Percentiles rank a stretch among this genome's conserved stretches.
phyloP scores from a whole-genome alignment of 257 asterid genomes.

The Scutellaria minor region DNA sequence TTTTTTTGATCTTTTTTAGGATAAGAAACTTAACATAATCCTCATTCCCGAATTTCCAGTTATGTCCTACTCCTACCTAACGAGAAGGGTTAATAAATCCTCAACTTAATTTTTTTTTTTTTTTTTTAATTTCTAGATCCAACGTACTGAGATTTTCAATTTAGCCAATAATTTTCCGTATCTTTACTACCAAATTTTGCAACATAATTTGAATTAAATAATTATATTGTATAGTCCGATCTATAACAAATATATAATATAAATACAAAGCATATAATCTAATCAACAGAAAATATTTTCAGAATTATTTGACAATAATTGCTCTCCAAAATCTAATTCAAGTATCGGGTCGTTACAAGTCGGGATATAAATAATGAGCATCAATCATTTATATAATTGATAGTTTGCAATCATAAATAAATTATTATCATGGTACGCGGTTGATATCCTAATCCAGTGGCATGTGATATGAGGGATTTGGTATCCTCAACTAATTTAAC shows the following conservation, averaged over 20 bases:
- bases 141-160: too few relatives aligned
- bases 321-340: constrained; percentile 27
- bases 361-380: constrained; percentile 22
- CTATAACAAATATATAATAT: background rate
- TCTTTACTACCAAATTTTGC: constrained; percentile 18
- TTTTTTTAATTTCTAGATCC: too few relatives aligned
- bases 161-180: background rate
- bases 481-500: constrained; percentile 25
- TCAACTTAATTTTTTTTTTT: too few relatives aligned
- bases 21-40: too few relatives aligned
- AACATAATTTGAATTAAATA: background rate
- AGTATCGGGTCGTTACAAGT: constrained; percentile 39
- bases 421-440: constrained; percentile 26
- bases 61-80: too few relatives aligned
- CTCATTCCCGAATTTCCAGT: too few relatives aligned
- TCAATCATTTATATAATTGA: background rate
- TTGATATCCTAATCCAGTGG: constrained; percentile 34
- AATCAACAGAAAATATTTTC: constrained; percentile 19
- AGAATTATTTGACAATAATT: constrained; percentile 27
- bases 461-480: constrained; percentile 46
- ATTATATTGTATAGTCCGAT: background rate
- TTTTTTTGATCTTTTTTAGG: too few relatives aligned
- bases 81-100: too few relatives aligned
- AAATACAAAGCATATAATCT: background rate
- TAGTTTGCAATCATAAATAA: background rate